Percentiles rank a stretch among this genome's conserved stretches.
Evolutionary conservation across 768 basidiomycete genomes (phyloP).

Genomic region (Xerocomellus intermedius): DNA sequence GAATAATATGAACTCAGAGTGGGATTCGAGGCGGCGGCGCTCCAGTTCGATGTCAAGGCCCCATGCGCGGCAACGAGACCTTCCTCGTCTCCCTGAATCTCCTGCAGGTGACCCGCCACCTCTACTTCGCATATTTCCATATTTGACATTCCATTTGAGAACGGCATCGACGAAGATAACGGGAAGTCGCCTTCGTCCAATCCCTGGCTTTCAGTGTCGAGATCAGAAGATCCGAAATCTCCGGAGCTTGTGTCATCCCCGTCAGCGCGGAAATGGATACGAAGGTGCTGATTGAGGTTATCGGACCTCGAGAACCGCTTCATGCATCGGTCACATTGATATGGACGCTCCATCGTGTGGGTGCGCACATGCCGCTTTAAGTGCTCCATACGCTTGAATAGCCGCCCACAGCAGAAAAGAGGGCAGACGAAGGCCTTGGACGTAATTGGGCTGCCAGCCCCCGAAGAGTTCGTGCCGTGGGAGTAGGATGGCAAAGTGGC

Average conservation of each 20-base stretch:
- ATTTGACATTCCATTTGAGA: constrained; percentile 38
- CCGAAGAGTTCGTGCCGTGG: constrained; percentile 20
- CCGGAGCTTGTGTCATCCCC: constrained; percentile 29
- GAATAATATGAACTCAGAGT: constrained; percentile 25
- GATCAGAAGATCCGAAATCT: constrained; percentile 27
- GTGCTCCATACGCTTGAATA: constrained; percentile 93
- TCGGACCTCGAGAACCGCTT: constrained; percentile 88
- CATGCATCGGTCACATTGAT: constrained; percentile 66
- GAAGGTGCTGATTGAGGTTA: constrained; percentile 82
- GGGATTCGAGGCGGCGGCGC: constrained; percentile 12
- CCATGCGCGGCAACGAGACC: constrained; percentile 43
- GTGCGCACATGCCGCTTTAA: constrained; percentile 85
- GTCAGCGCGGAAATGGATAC: constrained; percentile 58
- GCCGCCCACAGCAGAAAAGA: constrained; percentile 74
- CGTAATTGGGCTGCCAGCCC: constrained; percentile 33
- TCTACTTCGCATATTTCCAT: constrained; percentile 61
- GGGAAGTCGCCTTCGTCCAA: constrained; percentile 34
- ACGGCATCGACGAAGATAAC: constrained; percentile 24
- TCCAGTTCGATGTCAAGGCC: constrained; percentile 18
- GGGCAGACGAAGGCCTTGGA: constrained; percentile 79
- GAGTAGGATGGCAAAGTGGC: constrained; percentile 19
- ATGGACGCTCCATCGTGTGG: constrained; percentile 88
- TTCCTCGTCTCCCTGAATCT: constrained; percentile 57
- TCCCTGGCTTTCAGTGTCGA: constrained; percentile 35
- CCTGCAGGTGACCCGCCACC: constrained; percentile 52